These are phyloP conservation scores for Stentor coeruleus DNA, from an alignment of 73 alveolate genomes.

Conservation along the genomic window DNA sequence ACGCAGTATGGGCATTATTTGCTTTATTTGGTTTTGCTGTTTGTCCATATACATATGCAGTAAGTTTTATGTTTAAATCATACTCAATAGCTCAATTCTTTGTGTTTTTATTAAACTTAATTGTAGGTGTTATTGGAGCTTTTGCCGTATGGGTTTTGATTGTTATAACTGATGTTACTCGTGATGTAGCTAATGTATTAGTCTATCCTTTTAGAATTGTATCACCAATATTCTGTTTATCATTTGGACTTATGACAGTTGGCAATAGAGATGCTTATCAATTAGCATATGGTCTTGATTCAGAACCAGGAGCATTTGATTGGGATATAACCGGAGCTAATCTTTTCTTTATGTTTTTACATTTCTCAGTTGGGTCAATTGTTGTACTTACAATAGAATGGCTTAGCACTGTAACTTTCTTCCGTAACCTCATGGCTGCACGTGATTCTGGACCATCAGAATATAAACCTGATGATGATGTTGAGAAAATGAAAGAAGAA, in stretches of 20 bases:
- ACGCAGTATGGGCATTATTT: conserved; percentile 61
- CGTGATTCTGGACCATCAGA: not conserved
- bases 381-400: not conserved
- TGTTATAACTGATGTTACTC: conserved; percentile 50
- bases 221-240: conserved; percentile 88
- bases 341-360: conserved; percentile 29
- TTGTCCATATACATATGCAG: conserved; percentile 79
- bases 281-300: conserved; percentile 32
- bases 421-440: not conserved
- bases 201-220: conserved; percentile 69
- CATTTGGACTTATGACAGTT: conserved; percentile 73
- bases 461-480: conserved; percentile 63
- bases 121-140: conserved; percentile 54
- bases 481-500: conserved; percentile 54
- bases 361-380: conserved; percentile 21
- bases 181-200: conserved; percentile 53
- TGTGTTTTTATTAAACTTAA: conserved; percentile 64
- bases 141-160: conserved; percentile 54
- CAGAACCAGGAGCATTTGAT: conserved; percentile 26
- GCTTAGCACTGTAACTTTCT: conserved; percentile 11
- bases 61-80: conserved; percentile 64
- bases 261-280: conserved; percentile 42
- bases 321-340: conserved; percentile 51
- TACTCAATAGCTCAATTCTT: conserved; percentile 66
- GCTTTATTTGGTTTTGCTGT: conserved; percentile 82